Base-by-base conservation (phyloP, 83 land plant species). In the Diphasiastrum complanatum region DNA sequence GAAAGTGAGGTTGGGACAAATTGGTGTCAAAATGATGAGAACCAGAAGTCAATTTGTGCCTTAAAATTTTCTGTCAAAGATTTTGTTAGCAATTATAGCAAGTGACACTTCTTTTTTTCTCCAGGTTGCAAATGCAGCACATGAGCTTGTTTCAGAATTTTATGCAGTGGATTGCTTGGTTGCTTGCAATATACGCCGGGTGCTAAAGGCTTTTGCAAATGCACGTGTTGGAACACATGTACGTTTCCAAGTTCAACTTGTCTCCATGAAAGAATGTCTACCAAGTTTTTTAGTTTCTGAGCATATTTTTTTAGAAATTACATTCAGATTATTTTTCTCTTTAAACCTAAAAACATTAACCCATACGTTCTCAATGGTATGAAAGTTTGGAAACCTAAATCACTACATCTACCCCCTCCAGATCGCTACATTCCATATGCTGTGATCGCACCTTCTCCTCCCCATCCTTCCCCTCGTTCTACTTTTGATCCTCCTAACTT, bases 181-280 rank as follows among this genome's bases (percentile, higher is more conserved):
- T 60, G 95, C 95, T 5, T 54, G 46, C 69, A 88, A 88, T 54
- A 72, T 75, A 26, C 43, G 67, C 37, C 82, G 87, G 18, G 90
- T 88, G 19, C 77, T 88, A 24, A 79, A 78, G 47, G 87, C 95
- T 48, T 88, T 64, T 33, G 78, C 83, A 61, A 82, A 80, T 65
- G 91, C 83, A 24, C 71, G 85, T 26, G 78, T 88, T 63, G 95
- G 87, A 46, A 78, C 84, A 69, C 95, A 88, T 69, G 95, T 85
- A 60, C 4, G 66, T n/a, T 26, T 28, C 23, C 31, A n/a, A 18
- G 25, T 10, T 16, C 25, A 50, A 50, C 50, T 12, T 20, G 5
- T 1, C 36, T 55, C 20, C 22, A 26, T 2, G 62, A 33, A 30
- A 25, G 37, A 28, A 27, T 31, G 25, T 12, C 26, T 24, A 33